Evolutionary conservation across 345 rosid genomes (phyloP), one percentile per base, ranked within the genome.

Genomic region (Bruguiera sexangula): DNA sequence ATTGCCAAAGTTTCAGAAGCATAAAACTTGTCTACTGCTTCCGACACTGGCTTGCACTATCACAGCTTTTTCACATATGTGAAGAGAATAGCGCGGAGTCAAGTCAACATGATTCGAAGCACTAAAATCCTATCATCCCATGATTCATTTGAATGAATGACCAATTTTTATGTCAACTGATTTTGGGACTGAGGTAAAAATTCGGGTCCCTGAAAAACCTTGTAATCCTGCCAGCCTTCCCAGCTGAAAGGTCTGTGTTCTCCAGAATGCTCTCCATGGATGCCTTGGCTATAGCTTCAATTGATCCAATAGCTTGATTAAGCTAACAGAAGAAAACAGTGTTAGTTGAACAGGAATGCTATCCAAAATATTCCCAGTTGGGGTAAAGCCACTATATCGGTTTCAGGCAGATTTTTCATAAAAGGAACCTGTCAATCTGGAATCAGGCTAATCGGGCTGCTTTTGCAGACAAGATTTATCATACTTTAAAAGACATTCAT

Each of bases 241-340:
- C 89, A 24, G 85, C 79, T 29, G 96, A 95, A 55, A 89, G 96
- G 76, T 95, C 97, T 6, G 96, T 92, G 79, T 81, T 88, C 65
- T 87, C 93, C 74, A 90, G 39, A 71, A 95, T 84, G 55, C 69
- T 64, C 75, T 85, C 89, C 84, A 87, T 88, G 13, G 96, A 85
- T 78, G 96, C 88, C 79, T 88, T 95, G 10, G 88, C 89, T 30
- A 90, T 84, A 27, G 96, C 88, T 80, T 89, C 92, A 15, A 95
- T 83, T 7, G 99, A 95, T 43, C 99, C 99, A 68, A 92, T 85
- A 22, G 93, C 88, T 80, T 88, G 97, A 82, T 82, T 84, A 15
- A 94, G 90, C 99, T 94, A 86, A 68, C 73, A 75, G 46, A 27
- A 3, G 11, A 27, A 5, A 27, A 26, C 30, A 48, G 24, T n/a